A percentile compares a stretch with the other conserved stretches of the same genome.
These are phyloP conservation scores for Xylaria multiplex DNA, from an alignment of 2,329 filamentous ascomycete genomes.

Conservation along the genomic window DNA sequence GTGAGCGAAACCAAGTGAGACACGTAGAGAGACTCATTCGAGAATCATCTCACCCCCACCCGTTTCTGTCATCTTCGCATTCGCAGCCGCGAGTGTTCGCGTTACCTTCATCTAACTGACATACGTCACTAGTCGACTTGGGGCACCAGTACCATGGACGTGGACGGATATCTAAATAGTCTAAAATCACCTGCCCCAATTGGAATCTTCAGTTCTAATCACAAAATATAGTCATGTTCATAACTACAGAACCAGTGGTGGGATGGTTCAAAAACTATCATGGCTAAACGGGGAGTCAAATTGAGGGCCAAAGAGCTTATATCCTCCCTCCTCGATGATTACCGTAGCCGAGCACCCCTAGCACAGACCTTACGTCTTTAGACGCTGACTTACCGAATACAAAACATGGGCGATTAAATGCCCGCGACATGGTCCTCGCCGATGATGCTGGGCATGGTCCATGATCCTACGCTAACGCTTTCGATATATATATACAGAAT, in stretches of 20 bases:
- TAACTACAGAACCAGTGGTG: neutral
- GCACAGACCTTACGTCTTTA: constrained; percentile 6
- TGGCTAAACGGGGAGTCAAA: neutral
- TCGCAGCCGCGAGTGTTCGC: constrained; percentile 2
- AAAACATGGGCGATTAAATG: constrained; percentile 10
- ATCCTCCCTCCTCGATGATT: neutral
- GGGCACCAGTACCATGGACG: neutral
- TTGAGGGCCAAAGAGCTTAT: constrained; percentile 1
- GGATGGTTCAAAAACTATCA: neutral
- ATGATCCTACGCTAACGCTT: constrained; percentile 21
- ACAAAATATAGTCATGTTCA: neutral
- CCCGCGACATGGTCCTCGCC: neutral
- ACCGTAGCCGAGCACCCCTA: neutral
- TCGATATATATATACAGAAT: constrained; percentile 5
- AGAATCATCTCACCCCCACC: constrained; percentile 18
- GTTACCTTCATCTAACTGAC: neutral
- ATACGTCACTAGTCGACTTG: neutral
- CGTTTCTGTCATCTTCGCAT: constrained; percentile 15
- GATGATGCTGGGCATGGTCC: constrained; percentile 1
- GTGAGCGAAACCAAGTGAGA: constrained; percentile 5
- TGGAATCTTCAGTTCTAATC: neutral
- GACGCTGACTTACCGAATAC: constrained; percentile 9
- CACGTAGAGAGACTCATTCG: neutral
- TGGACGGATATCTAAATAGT: neutral
- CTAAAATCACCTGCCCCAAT: constrained; percentile 6